phyloP scores from a whole-genome alignment of 176 grass and related monocot genomes.

The Secale cereale region DNA sequence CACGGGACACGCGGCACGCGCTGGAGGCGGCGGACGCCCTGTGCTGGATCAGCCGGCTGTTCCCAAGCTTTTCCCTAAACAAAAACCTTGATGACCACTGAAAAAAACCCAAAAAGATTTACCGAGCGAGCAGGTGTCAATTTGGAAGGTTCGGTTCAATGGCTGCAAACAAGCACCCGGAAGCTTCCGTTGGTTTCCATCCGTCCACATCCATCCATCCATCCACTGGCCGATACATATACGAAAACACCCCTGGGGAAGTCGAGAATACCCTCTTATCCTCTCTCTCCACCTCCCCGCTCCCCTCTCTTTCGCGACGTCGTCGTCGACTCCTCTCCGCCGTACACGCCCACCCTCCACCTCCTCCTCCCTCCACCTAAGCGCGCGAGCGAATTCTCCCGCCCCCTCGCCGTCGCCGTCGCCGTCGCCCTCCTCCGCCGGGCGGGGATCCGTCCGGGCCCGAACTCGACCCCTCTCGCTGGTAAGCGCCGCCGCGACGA shows the following conservation, averaged over 20 bases:
- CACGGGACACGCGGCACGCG: no score
- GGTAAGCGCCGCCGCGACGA: not conserved
- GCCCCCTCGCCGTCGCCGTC: not conserved
- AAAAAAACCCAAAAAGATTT: no score
- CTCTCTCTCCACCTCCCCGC: not conserved
- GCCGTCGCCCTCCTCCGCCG: not conserved
- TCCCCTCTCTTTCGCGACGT: constrained; percentile 1
- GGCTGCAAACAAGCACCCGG: not conserved
- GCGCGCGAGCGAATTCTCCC: not conserved
- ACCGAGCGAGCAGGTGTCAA: not conserved
- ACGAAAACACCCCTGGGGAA: not conserved
- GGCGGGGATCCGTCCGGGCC: not conserved
- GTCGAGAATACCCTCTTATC: not conserved
- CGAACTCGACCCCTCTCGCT: not conserved
- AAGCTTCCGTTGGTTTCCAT: not conserved
- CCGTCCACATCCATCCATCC: not conserved
- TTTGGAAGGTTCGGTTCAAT: not conserved
- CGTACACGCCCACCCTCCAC: not conserved
- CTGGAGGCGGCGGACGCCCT: no score
- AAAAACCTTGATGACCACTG: no score
- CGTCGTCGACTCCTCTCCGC: constrained; percentile 14
- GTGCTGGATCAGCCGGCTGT: no score
- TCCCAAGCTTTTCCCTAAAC: no score
- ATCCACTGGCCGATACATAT: not conserved
- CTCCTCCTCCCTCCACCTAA: not conserved